phyloP scores from a whole-genome alignment of 2,329 filamentous ascomycete species.

The Chaetothyriales sp. region DNA sequence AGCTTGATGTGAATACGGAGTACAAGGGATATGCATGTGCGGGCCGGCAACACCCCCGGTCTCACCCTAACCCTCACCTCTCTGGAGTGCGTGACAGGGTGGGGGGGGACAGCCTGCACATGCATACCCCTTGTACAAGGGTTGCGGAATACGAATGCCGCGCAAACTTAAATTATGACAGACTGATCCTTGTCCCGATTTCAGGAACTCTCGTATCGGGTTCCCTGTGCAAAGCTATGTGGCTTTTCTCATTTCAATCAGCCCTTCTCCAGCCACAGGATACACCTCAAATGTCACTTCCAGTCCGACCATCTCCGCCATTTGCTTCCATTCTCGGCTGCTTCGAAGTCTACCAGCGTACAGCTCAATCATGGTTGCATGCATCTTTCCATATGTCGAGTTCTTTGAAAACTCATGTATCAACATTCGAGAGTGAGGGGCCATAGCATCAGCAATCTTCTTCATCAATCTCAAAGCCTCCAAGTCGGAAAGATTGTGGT shows the following conservation, averaged over 20 bases:
- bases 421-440: slow-evolving; percentile 22
- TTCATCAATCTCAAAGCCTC: slow-evolving; percentile 25
- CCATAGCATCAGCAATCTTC: slow-evolving; percentile 26
- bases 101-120: too few relatives aligned
- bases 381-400: slow-evolving; percentile 23
- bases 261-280: slow-evolving; percentile 22
- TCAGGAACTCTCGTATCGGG: neutral
- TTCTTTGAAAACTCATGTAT: slow-evolving; percentile 28
- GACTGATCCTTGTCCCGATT: neutral
- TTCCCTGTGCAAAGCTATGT: neutral
- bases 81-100: too few relatives aligned
- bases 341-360: slow-evolving; percentile 25
- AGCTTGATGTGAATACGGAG: too few relatives aligned
- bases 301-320: slow-evolving; percentile 23
- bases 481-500: slow-evolving; percentile 27
- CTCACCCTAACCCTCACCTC: too few relatives aligned
- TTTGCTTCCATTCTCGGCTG: slow-evolving; percentile 23
- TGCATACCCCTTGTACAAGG: too few relatives aligned
- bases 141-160: too few relatives aligned
- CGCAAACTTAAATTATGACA: too few relatives aligned
- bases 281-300: slow-evolving; percentile 26
- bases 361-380: slow-evolving; percentile 26
- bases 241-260: slow-evolving; percentile 25
- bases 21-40: too few relatives aligned
- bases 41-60: too few relatives aligned